Evolutionary conservation across 2,329 filamentous ascomycete genomes (phyloP).

Genomic region (Fusarium foetens): DNA sequence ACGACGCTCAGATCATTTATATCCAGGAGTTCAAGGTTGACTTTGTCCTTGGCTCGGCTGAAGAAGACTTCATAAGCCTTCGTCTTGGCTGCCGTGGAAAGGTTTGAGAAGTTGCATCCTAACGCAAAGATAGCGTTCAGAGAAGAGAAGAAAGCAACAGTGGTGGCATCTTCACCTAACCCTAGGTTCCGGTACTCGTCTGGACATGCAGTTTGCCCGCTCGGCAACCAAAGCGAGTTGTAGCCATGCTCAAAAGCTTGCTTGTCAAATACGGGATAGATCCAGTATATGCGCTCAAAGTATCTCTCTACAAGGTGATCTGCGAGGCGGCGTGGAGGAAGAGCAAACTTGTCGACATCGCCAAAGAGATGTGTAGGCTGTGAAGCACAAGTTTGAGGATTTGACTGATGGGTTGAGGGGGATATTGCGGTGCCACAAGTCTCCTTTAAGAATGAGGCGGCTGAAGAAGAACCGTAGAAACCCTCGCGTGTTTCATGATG

Average conservation of each 20-base stretch:
- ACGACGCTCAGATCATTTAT: not conserved
- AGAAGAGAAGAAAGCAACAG: not conserved
- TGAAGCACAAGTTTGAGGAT: not conserved
- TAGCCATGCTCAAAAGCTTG: not conserved
- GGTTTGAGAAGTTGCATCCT: not conserved
- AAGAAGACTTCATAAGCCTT: not conserved
- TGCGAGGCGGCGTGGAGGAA: not conserved
- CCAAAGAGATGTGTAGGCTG: not conserved
- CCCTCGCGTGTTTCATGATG: not conserved
- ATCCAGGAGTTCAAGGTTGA: not conserved
- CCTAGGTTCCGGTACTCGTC: not conserved
- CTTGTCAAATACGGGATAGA: not conserved
- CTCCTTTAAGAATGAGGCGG: not conserved
- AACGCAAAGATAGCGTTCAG: not conserved
- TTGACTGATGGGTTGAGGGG: fast-evolving
- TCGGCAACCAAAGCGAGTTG: not conserved
- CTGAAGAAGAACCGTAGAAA: not conserved
- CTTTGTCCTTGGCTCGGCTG: not conserved
- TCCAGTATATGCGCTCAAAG: not conserved
- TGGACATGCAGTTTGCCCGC: not conserved
- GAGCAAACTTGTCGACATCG: not conserved
- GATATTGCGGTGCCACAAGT: not conserved
- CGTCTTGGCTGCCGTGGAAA: not conserved
- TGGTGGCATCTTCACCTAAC: not conserved
- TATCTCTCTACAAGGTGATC: not conserved